These are phyloP conservation scores for Raffaelea ambrosiae DNA, from an alignment of 2,329 filamentous ascomycete species.

Conservation along the genomic window DNA sequence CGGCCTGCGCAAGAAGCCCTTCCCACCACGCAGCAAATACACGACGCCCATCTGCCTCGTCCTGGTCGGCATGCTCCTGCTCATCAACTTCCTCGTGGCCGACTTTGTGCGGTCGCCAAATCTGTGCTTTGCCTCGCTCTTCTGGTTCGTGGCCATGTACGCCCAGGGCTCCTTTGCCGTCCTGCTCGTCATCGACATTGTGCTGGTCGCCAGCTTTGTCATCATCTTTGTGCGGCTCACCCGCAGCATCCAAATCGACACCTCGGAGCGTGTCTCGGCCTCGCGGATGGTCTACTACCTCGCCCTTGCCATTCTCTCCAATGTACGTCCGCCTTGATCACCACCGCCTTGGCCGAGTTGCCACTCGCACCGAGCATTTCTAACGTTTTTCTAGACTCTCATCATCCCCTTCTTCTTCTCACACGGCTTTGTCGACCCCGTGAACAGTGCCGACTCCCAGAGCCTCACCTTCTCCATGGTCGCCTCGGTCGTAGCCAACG, in stretches of 20 bases:
- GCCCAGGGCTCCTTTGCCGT: conserved; percentile 48
- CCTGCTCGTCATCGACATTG: conserved; percentile 38
- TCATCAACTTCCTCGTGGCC: conserved; percentile 52
- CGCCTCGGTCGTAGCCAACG: conserved; percentile 56
- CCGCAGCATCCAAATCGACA: conserved; percentile 44
- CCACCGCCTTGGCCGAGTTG: not conserved
- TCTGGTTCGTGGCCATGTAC: conserved; percentile 58
- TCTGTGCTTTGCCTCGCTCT: conserved; percentile 57
- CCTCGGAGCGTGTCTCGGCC: conserved; percentile 52
- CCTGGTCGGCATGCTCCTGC: conserved; percentile 38
- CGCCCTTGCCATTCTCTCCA: conserved; percentile 45
- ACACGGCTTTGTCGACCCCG: conserved; percentile 31
- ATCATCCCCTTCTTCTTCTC: conserved; percentile 57
- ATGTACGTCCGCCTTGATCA: too few relatives aligned
- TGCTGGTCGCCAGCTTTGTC: conserved; percentile 41
- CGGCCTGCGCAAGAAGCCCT: conserved; percentile 44
- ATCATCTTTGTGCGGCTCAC: conserved; percentile 50
- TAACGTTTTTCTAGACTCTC: conserved; percentile 32
- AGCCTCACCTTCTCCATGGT: conserved; percentile 50
- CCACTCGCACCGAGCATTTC: not conserved
- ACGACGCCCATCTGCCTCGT: conserved; percentile 48
- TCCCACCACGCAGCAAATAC: conserved; percentile 51
- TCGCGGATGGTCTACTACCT: conserved; percentile 65
- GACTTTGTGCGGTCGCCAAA: conserved; percentile 45
- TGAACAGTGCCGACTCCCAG: conserved; percentile 23